Percentiles rank a stretch among this genome's conserved stretches.
Evolutionary conservation across 441 rosid genomes (phyloP).

Genomic region (Gossypium lobatum): DNA sequence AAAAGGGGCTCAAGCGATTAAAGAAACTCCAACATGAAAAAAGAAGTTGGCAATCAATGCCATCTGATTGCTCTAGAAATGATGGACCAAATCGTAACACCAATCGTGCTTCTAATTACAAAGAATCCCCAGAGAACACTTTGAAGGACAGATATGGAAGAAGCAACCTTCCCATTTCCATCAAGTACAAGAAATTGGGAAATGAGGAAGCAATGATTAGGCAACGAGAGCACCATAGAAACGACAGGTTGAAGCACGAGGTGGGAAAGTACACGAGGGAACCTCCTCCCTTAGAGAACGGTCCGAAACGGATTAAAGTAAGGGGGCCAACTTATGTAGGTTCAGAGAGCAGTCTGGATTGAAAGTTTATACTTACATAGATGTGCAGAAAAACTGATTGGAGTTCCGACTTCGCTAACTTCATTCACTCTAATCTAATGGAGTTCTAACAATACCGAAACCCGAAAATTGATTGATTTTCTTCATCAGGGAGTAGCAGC

Average conservation of each 20-base stretch:
- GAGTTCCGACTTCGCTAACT: constrained; percentile 54
- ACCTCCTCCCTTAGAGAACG: constrained; percentile 37
- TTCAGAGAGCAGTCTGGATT: constrained; percentile 41
- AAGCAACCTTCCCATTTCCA: constrained; percentile 34
- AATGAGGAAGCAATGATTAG: constrained; percentile 32
- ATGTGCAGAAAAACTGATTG: constrained; percentile 8
- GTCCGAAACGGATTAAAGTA: constrained; percentile 79
- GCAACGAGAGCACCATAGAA: constrained; percentile 33
- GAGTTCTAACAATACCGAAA: constrained; percentile 51
- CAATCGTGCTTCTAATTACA: constrained; percentile 13
- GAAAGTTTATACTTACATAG: constrained; percentile 20
- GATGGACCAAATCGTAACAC: constrained; percentile 28
- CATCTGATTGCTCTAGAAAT: constrained; percentile 30
- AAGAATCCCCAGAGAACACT: constrained; percentile 30
- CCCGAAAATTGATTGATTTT: constrained; percentile 28
- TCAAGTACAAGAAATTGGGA: constrained; percentile 39
- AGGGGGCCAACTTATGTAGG: constrained; percentile 53
- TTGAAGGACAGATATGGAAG: constrained; percentile 30
- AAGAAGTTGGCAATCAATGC: constrained; percentile 35
- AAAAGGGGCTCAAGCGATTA: constrained; percentile 63
- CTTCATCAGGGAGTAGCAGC: constrained; percentile 34
- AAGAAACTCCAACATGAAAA: constrained; percentile 57
- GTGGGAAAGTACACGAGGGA: constrained; percentile 33
- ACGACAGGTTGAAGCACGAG: constrained; percentile 31
- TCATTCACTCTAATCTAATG: constrained; percentile 30